phyloP scores from a whole-genome alignment of 805 yeast genomes.

The Pichia thaimueangensis region DNA sequence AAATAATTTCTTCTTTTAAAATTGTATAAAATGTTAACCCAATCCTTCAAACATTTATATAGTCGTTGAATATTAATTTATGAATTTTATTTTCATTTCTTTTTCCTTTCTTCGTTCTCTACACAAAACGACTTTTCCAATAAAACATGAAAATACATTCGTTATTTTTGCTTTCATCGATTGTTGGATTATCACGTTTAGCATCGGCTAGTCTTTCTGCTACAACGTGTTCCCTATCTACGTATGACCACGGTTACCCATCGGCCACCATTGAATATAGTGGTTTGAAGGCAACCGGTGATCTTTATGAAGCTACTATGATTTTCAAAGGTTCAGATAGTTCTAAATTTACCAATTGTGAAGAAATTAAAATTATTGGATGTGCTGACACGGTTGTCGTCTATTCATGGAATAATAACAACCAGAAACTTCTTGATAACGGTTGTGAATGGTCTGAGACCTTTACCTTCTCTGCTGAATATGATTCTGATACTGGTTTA shows the following conservation, averaged over 20 bases:
- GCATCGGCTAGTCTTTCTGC: no score
- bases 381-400: conserved; percentile 19
- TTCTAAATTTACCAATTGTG: conserved; percentile 27
- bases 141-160: no score
- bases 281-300: not conserved
- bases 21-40: no score
- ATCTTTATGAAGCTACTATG: conserved; percentile 2
- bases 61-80: no score
- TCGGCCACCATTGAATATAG: not conserved
- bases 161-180: no score
- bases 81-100: no score
- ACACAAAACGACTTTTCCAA: no score
- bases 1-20: no score
- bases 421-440: conserved; percentile 11
- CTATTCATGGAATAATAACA: conserved; percentile 19
- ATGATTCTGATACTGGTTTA: not conserved
- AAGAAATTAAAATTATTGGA: conserved; percentile 24
- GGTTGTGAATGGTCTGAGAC: conserved; percentile 24
- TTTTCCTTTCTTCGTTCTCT: no score
- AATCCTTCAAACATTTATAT: no score
- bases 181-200: no score
- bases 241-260: not conserved
- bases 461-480: conserved; percentile 15
- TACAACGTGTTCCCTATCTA: not conserved
- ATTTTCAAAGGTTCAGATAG: conserved; percentile 25